These are phyloP conservation scores for Lentinus brumalis DNA, from an alignment of 768 basidiomycete genomes.

Conservation along the genomic window DNA sequence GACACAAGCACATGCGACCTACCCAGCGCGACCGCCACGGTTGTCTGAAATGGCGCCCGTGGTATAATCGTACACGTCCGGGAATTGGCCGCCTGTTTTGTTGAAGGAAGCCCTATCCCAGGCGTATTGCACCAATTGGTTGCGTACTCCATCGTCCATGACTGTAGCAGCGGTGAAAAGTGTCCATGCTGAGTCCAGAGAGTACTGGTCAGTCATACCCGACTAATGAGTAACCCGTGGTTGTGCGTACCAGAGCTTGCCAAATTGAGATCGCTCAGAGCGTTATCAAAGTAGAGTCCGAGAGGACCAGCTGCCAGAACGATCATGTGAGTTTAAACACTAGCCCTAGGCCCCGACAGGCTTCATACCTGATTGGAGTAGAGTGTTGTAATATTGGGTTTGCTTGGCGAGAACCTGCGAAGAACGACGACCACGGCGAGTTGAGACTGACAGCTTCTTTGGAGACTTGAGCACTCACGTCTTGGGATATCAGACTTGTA, in stretches of 20 bases:
- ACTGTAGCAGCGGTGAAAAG: constrained; percentile 18
- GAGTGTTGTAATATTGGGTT: background rate
- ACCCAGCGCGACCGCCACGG: constrained; percentile 9
- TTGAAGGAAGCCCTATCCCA: constrained; percentile 9
- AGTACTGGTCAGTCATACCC: background rate
- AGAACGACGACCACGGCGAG: background rate
- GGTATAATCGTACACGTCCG: constrained; percentile 1
- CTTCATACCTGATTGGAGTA: too few relatives aligned
- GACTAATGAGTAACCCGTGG: background rate
- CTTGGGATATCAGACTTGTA: constrained; percentile 3
- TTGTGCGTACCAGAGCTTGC: background rate
- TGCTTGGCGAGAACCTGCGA: constrained; percentile 5
- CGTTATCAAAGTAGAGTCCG: too few relatives aligned
- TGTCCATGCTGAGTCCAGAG: constrained; percentile 12
- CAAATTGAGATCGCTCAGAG: background rate
- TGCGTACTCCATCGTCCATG: constrained; percentile 11
- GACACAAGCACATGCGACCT: background rate
- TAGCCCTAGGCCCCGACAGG: too few relatives aligned
- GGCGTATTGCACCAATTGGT: constrained; percentile 5
- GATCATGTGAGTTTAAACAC: too few relatives aligned
- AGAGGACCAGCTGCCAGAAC: too few relatives aligned
- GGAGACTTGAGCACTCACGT: background rate
- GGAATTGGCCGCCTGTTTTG: constrained; percentile 5
- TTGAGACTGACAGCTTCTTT: too few relatives aligned
- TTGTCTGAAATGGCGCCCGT: background rate